These are phyloP conservation scores for Abrus precatorius DNA, from an alignment of 306 rosid genomes.

Conservation along the genomic window DNA sequence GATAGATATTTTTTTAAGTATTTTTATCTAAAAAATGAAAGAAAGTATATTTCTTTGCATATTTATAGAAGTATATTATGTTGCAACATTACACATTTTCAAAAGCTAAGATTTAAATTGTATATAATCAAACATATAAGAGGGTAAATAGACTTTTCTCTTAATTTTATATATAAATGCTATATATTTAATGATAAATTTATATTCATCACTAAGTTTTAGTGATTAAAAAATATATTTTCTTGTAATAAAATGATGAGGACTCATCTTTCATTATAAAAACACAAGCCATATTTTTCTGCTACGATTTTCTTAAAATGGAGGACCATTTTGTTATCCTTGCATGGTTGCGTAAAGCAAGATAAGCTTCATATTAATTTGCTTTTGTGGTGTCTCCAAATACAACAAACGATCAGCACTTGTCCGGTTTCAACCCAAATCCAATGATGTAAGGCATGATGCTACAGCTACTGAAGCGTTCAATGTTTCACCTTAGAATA, in stretches of 20 bases:
- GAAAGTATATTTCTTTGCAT: no score
- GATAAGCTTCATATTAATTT: neutral
- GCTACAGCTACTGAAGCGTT: conserved; percentile 32
- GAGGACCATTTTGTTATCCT: neutral
- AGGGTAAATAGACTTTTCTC: no score
- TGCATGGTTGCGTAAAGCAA: neutral
- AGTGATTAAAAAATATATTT: no score
- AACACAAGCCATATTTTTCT: neutral
- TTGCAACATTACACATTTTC: no score
- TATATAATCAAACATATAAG: no score
- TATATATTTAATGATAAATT: no score
- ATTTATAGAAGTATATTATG: no score
- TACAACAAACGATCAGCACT: neutral
- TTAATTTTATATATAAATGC: no score
- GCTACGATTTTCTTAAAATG: neutral
- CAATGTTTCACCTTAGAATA: conserved; percentile 40
- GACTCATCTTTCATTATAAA: neutral
- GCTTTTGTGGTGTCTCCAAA: neutral
- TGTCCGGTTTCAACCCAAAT: neutral
- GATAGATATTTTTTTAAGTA: no score
- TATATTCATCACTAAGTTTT: no score
- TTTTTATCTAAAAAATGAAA: no score
- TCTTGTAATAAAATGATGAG: neutral
- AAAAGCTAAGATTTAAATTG: no score
- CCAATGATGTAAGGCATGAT: conserved; percentile 30